Percentiles rank a stretch among this genome's conserved stretches.
Conservation (phyloP, 2,329 filamentous ascomycete genomes). For the Aureobasidium mangrovei region DNA sequence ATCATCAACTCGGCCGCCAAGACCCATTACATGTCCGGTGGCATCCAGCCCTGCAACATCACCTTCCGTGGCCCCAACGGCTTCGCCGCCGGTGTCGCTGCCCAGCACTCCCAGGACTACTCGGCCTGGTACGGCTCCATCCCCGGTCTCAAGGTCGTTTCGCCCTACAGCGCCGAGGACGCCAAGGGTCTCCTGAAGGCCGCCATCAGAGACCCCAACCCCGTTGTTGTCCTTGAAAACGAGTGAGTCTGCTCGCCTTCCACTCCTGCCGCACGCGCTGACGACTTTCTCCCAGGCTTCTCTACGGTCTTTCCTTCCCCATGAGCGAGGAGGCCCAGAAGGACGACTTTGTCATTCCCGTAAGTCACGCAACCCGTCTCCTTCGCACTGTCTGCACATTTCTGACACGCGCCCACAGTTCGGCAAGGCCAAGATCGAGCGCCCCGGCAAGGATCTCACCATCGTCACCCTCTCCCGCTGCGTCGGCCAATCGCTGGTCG, state of each 20-base stretch:
- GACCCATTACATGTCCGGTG: constrained; percentile 99
- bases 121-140: constrained; percentile 98
- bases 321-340: constrained; percentile 96
- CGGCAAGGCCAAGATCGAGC: constrained; percentile 99
- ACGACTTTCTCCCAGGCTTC: constrained; percentile 41
- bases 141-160: constrained; percentile 92
- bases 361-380: constrained; percentile 23
- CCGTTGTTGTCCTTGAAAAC: constrained; percentile 62
- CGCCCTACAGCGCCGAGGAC: constrained; percentile 93
- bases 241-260: constrained; percentile 29
- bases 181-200: constrained; percentile 97
- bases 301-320: constrained; percentile 91
- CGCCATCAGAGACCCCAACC: constrained; percentile 96
- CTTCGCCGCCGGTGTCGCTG: constrained; percentile 88
- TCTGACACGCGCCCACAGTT: constrained; percentile 42
- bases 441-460: constrained; percentile 88
- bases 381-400: not conserved
- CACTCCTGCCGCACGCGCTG: not conserved
- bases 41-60: constrained; percentile 99
- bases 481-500: constrained; percentile 82
- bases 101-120: constrained; percentile 99
- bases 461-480: constrained; percentile 91
- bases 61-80: constrained; percentile 99
- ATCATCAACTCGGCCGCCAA: constrained; percentile 98
- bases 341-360: constrained; percentile 89